Conservation (phyloP, 2,329 filamentous ascomycete species). For the Trichophyton verrucosum region DNA sequence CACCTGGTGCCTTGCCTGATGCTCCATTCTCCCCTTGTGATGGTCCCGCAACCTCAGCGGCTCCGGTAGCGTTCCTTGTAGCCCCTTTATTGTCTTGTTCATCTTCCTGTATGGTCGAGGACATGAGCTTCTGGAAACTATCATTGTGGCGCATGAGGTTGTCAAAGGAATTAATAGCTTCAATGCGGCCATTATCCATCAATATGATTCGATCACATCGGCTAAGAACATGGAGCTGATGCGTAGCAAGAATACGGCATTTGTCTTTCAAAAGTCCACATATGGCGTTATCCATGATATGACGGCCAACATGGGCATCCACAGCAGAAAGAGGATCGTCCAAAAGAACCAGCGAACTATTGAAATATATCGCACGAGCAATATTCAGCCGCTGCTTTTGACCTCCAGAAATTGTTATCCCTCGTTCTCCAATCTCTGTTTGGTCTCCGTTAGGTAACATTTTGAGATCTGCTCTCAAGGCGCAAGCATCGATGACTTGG, state of each 20-base stretch:
- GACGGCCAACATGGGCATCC: constrained; percentile 47
- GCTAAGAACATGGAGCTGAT: constrained; percentile 85
- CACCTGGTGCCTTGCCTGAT: constrained; percentile 25
- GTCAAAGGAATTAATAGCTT: constrained; percentile 77
- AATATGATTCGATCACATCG: constrained; percentile 86
- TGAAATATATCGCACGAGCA: constrained; percentile 60
- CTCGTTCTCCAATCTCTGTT: constrained; percentile 90
- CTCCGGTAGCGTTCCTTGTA: constrained; percentile 35
- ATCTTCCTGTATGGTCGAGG: constrained; percentile 57
- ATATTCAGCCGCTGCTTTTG: constrained; percentile 95
- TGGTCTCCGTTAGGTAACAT: constrained; percentile 82
- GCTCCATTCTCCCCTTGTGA: constrained; percentile 37
- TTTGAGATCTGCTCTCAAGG: constrained; percentile 70
- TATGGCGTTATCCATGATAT: constrained; percentile 89
- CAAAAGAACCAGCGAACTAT: constrained; percentile 51
- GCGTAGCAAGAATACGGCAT: constrained; percentile 81
- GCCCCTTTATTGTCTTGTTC: constrained; percentile 32
- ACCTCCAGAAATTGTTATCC: constrained; percentile 88
- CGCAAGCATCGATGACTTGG: constrained; percentile 73
- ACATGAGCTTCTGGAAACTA: constrained; percentile 75
- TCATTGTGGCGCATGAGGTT: constrained; percentile 69
- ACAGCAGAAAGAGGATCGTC: constrained; percentile 50
- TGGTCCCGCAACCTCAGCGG: constrained; percentile 37
- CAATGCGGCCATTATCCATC: constrained; percentile 76
- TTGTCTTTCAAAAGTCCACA: constrained; percentile 79